Percentiles rank a stretch among this genome's conserved stretches.
phyloP scores from a whole-genome alignment of 169 alveolate species.

The Plasmodium yoelii region DNA sequence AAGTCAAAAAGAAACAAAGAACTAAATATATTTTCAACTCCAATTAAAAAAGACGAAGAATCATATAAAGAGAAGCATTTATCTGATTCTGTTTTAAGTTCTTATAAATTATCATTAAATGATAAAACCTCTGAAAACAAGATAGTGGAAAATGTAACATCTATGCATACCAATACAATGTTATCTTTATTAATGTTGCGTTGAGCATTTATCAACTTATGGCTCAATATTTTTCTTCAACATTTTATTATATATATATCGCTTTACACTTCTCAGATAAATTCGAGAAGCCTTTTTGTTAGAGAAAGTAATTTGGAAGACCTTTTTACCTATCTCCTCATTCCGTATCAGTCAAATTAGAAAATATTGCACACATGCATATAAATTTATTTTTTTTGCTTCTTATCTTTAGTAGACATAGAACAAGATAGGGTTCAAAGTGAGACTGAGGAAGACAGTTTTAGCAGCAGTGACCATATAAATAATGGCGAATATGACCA shows the following conservation, averaged over 20 bases:
- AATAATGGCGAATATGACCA: background rate
- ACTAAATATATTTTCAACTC: constrained; percentile 67
- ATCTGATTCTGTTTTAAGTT: constrained; percentile 63
- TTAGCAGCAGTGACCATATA: constrained; percentile 4
- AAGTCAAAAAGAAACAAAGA: constrained; percentile 38
- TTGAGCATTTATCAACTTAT: background rate
- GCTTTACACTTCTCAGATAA: constrained; percentile 19
- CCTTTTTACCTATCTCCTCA: background rate
- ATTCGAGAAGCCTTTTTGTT: constrained; percentile 18
- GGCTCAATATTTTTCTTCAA: background rate
- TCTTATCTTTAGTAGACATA: constrained; percentile 5
- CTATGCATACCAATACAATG: background rate
- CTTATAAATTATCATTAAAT: constrained; percentile 32
- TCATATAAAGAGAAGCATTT: constrained; percentile 29
- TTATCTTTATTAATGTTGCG: background rate
- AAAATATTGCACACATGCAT: background rate
- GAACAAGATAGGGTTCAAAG: constrained; percentile 9
- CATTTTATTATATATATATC: background rate
- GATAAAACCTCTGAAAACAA: constrained; percentile 35
- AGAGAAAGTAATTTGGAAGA: constrained; percentile 12
- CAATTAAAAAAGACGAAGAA: constrained; percentile 45
- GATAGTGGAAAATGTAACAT: constrained; percentile 24
- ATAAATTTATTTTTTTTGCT: constrained; percentile 6
- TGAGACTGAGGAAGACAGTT: background rate
- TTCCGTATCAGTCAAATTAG: too few relatives aligned